Evolutionary conservation across 305 asterid genomes (phyloP).

Genomic region (Fraxinus nigra): DNA sequence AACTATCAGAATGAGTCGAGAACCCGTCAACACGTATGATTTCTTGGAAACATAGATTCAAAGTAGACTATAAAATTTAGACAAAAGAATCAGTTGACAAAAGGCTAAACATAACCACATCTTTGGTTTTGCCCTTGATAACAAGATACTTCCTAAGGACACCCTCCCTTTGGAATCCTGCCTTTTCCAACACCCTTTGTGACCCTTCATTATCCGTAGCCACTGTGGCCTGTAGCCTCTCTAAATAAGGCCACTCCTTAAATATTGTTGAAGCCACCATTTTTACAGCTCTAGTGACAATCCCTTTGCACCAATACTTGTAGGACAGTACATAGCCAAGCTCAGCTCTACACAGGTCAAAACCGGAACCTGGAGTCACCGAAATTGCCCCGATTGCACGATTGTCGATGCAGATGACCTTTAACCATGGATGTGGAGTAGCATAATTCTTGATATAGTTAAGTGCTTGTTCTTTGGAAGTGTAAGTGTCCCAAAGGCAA

Average conservation of each 20-base stretch:
- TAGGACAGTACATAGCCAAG: conserved; percentile 51
- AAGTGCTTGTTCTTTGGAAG: conserved; percentile 42
- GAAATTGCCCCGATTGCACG: conserved; percentile 18
- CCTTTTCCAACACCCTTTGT: conserved; percentile 54
- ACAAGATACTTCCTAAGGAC: conserved; percentile 35
- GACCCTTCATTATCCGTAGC: conserved; percentile 43
- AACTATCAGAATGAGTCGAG: not conserved
- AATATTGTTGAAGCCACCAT: conserved; percentile 38
- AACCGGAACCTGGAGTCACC: conserved; percentile 37
- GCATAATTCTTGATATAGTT: conserved; percentile 40
- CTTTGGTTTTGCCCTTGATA: conserved; percentile 32
- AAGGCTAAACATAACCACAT: conserved; percentile 41
- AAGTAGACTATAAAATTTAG: not conserved
- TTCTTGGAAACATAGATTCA: not conserved
- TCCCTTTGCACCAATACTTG: conserved; percentile 54
- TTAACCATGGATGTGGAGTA: conserved; percentile 52
- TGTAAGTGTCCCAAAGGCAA: conserved; percentile 50
- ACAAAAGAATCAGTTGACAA: conserved; percentile 17
- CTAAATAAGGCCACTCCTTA: conserved; percentile 41
- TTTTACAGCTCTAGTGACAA: conserved; percentile 46
- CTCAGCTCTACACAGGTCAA: conserved; percentile 37
- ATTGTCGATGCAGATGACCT: conserved; percentile 13
- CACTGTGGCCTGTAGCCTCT: conserved; percentile 51
- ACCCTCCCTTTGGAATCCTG: conserved; percentile 49
- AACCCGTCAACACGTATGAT: not conserved